Evolutionary conservation across 2,329 filamentous ascomycete species (phyloP).

Genomic region (Decorospora gaudefroyi): DNA sequence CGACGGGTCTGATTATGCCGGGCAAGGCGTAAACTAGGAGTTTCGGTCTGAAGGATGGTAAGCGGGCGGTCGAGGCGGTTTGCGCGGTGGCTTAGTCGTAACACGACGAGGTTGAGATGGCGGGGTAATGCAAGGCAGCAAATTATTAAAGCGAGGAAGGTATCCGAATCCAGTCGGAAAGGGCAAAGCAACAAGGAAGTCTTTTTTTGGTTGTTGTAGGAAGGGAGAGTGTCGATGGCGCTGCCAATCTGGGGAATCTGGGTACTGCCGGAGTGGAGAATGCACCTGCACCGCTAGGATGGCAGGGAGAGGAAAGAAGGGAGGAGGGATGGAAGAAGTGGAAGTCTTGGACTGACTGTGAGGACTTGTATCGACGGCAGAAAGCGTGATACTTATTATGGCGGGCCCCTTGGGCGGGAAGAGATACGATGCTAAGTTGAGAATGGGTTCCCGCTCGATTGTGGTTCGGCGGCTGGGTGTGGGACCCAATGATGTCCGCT

Average conservation of each 20-base stretch:
- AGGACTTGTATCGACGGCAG: slow-evolving; percentile 30
- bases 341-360: slow-evolving; percentile 41
- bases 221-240: slow-evolving; percentile 33
- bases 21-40: slow-evolving; percentile 34
- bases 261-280: slow-evolving; percentile 36
- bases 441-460: slow-evolving; percentile 28
- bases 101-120: slow-evolving; percentile 34
- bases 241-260: slow-evolving; percentile 35
- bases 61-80: slow-evolving; percentile 43
- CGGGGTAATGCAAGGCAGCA: slow-evolving; percentile 21
- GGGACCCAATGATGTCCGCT: slow-evolving; percentile 37
- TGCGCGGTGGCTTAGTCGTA: slow-evolving; percentile 35
- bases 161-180: slow-evolving; percentile 32
- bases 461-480: slow-evolving; percentile 32
- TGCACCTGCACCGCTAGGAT: slow-evolving; percentile 38
- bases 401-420: slow-evolving; percentile 21
- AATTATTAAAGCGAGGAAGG: slow-evolving; percentile 35
- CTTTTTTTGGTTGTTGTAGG: slow-evolving; percentile 15
- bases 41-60: slow-evolving; percentile 42
- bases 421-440: slow-evolving; percentile 22
- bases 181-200: slow-evolving; percentile 32
- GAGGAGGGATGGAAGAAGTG: slow-evolving; percentile 32
- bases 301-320: slow-evolving; percentile 29
- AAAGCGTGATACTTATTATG: slow-evolving; percentile 41
- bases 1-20: slow-evolving; percentile 33